phyloP scores from a whole-genome alignment of 2,329 filamentous ascomycete genomes.

The Fusarium devonianum region DNA sequence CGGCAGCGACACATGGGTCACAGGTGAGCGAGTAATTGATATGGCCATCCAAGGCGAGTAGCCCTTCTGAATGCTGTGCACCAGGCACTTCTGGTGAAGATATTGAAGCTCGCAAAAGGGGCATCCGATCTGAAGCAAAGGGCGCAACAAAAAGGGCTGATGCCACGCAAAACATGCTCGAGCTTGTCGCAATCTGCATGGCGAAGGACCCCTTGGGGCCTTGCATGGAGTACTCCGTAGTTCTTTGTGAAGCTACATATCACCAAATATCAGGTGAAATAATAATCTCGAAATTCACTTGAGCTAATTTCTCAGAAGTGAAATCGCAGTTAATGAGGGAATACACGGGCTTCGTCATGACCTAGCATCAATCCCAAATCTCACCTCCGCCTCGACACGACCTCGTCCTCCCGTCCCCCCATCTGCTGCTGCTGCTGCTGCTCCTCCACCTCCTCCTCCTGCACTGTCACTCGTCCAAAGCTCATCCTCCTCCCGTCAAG shows the following conservation, averaged over 20 bases:
- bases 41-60: too few relatives aligned
- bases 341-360: conserved; percentile 3
- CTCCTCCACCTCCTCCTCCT: conserved; percentile 8
- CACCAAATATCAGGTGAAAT: conserved; percentile 2
- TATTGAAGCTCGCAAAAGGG: conserved; percentile 6
- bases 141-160: neutral
- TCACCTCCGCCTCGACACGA: conserved; percentile 22
- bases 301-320: neutral
- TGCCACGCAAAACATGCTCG: neutral
- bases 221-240: neutral
- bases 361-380: conserved; percentile 4
- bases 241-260: conserved; percentile 5
- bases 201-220: neutral
- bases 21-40: conserved; percentile 10
- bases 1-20: conserved; percentile 5
- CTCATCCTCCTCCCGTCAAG: conserved; percentile 24
- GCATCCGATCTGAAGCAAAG: neutral
- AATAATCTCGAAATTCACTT: conserved; percentile 3
- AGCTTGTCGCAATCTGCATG: neutral
- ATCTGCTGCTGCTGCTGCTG: conserved; percentile 7
- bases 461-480: conserved; percentile 6
- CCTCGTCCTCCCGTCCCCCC: conserved; percentile 23
- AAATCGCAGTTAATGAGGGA: conserved; percentile 9
- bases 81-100: too few relatives aligned
- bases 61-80: too few relatives aligned